Base-by-base conservation (phyloP, 176 grass and related monocot genomes). In the Puccinellia tenuiflora region DNA sequence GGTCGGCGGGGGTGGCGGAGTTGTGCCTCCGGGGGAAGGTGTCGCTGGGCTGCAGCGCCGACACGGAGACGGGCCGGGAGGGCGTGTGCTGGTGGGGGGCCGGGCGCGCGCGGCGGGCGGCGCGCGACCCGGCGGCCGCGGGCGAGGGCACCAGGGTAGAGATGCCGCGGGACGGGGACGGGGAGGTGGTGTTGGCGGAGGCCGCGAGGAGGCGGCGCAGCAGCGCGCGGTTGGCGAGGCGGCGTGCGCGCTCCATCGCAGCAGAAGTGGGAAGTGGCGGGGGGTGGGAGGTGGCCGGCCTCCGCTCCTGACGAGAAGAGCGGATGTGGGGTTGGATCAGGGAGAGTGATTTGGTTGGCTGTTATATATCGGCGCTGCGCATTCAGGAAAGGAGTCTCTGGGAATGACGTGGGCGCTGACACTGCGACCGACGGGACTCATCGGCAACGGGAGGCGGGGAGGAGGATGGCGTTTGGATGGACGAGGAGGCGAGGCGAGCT, bases 21-120 rank as follows among this genome's bases (percentile, higher is more conserved):
- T 99, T 99, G 85, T 99, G 96, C 61, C 96, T 85, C 13, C 91
- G 89, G 5, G 93, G 85, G 87, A 99, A 99, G 47, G 93, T 94
- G 85, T 99, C 96, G 83, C 87, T 94, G 26, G 96, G 96, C 71
- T 88, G 91, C 77, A 99, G 93, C 45, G 93, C 47, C 6, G 88
- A 78, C 9, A 42, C 78, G 12, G 93, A 92, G 55, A 90, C 84
- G 2, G 56, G 34, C 6, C 92, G 78, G 1, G 15, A 76, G 45
- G 84, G 85, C 73, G 78, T 69, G 77, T 86, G 18, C 82, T 88
- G 92, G 70, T 86, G 71, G 7, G 76, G 71, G 7, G 76, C 24
- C 14, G 40, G 42, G 10, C 63, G 34, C 16, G 28, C n/a, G 54
- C 74, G 54, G 60, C 60, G n/a, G 43, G 46, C 42, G 21, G 48